Evolutionary conservation across 345 rosid genomes (phyloP).

Genomic region (Sisymbrium altissimum): DNA sequence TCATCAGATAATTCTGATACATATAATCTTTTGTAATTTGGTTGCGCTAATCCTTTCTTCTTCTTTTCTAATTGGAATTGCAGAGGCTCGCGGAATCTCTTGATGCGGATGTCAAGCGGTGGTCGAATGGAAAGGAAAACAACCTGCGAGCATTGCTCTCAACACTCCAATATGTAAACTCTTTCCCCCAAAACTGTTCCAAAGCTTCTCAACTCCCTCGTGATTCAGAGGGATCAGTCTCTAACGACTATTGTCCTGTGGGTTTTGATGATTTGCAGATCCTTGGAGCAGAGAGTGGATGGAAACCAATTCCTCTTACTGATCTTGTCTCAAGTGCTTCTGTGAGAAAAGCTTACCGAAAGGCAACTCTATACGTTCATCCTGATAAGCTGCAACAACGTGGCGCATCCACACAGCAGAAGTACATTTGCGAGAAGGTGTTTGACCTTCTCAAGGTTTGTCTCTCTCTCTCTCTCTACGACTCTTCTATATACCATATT

Average conservation of each 20-base stretch:
- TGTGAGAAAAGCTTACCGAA: slow-evolving; percentile 87
- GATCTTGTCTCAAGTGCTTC: slow-evolving; percentile 66
- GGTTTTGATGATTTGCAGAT: slow-evolving; percentile 49
- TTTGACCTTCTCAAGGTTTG: slow-evolving; percentile 90
- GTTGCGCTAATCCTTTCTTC: slow-evolving; percentile 5
- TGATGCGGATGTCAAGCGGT: slow-evolving; percentile 88
- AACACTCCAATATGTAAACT: slow-evolving; percentile 83
- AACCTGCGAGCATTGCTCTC: slow-evolving; percentile 92
- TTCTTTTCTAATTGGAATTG: slow-evolving; percentile 18
- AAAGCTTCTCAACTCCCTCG: neutral
- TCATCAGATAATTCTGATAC: neutral
- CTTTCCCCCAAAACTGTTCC: neutral
- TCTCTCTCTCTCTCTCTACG: neutral
- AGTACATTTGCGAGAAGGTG: slow-evolving; percentile 89
- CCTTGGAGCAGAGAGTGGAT: slow-evolving; percentile 88
- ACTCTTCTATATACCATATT: neutral
- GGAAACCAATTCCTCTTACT: slow-evolving; percentile 81
- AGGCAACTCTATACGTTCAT: slow-evolving; percentile 87
- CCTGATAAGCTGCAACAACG: slow-evolving; percentile 97
- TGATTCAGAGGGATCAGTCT: neutral
- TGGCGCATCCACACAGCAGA: slow-evolving; percentile 87
- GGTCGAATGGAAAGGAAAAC: slow-evolving; percentile 86
- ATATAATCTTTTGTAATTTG: neutral
- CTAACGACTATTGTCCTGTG: neutral
- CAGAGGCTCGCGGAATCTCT: slow-evolving; percentile 79